Conservation (phyloP, 2,329 filamentous ascomycete genomes). For the Scytalidium sp. region DNA sequence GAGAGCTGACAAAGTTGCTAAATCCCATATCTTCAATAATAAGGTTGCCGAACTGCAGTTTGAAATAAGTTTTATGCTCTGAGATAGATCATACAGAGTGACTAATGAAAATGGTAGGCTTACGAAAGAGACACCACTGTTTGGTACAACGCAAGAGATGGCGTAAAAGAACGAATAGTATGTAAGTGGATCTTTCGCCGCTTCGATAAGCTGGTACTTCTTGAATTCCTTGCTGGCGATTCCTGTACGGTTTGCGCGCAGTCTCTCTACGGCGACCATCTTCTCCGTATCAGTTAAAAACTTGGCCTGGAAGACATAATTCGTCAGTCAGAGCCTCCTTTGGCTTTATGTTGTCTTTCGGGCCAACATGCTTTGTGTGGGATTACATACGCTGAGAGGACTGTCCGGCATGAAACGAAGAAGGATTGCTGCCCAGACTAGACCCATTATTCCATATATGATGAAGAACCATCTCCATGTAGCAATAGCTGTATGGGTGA, state of each 20-base stretch:
- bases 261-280: slow-evolving; percentile 47
- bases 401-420: slow-evolving; percentile 44
- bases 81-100: neutral
- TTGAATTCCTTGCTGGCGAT: slow-evolving; percentile 33
- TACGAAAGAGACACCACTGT: slow-evolving; percentile 2
- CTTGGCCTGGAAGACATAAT: slow-evolving; percentile 45
- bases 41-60: neutral
- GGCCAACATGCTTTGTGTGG: neutral
- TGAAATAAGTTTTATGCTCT: neutral
- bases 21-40: slow-evolving; percentile 1
- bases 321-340: slow-evolving; percentile 22
- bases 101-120: neutral
- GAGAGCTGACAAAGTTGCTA: slow-evolving; percentile 1
- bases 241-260: slow-evolving; percentile 34
- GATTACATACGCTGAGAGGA: slow-evolving; percentile 34
- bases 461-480: slow-evolving; percentile 51
- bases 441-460: slow-evolving; percentile 34
- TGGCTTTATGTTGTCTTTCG: neutral
- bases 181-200: slow-evolving; percentile 16
- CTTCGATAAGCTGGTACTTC: slow-evolving; percentile 48
- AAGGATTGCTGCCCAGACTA: slow-evolving; percentile 18
- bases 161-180: slow-evolving; percentile 3
- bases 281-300: slow-evolving; percentile 54
- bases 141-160: slow-evolving; percentile 2
- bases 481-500: slow-evolving; percentile 47